A percentile compares a stretch with the other conserved stretches of the same genome.
Conservation (phyloP, 2,329 filamentous ascomycete genomes). For the Harringtonia aguacate region DNA sequence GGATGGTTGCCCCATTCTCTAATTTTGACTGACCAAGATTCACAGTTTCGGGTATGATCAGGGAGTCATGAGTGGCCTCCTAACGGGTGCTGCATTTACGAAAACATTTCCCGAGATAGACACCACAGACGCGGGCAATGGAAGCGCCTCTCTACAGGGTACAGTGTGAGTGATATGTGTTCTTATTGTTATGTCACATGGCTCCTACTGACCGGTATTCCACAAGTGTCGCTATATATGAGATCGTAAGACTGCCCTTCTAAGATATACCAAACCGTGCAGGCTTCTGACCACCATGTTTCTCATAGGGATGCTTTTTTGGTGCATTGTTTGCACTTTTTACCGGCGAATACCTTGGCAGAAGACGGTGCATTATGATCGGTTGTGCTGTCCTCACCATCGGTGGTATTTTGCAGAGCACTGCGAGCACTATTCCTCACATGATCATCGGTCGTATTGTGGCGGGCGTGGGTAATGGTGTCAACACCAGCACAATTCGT, state of each 20-base stretch:
- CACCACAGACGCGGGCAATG: conserved; percentile 5
- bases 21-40: neutral
- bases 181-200: conserved; percentile 12
- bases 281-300: too few species aligned
- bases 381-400: conserved; percentile 1
- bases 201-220: conserved; percentile 4
- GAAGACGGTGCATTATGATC: conserved; percentile 4
- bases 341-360: conserved; percentile 5
- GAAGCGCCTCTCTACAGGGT: conserved; percentile 15
- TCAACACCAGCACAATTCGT: conserved; percentile 34
- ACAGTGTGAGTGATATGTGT: conserved; percentile 33
- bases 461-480: conserved; percentile 43
- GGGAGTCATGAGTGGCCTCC: conserved; percentile 39
- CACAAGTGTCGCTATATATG: conserved; percentile 34
- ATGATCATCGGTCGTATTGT: conserved; percentile 38
- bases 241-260: conserved; percentile 17
- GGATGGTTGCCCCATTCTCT: neutral
- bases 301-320: conserved; percentile 8
- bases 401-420: conserved; percentile 15
- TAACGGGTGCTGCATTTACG: conserved; percentile 34
- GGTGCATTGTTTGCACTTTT: conserved; percentile 6
- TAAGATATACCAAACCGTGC: too few species aligned
- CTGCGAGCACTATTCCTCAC: conserved; percentile 26
- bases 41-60: conserved; percentile 12
- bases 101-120: conserved; percentile 24